These are phyloP conservation scores for Cerrena zonata DNA, from an alignment of 1,284 basidiomycete genomes.

Conservation along the genomic window DNA sequence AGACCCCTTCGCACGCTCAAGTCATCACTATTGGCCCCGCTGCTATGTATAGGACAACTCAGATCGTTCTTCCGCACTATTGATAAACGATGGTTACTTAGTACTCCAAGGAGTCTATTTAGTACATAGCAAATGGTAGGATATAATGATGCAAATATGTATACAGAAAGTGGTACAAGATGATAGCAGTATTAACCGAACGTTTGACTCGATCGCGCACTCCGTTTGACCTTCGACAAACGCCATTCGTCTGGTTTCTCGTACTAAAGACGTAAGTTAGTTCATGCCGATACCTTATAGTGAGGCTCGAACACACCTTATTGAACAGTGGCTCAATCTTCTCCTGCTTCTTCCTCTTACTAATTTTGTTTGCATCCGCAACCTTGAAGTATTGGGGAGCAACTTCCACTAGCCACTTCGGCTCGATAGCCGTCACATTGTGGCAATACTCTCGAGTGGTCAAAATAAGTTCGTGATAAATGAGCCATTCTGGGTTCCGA, in stretches of 20 bases:
- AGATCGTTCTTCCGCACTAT: no score
- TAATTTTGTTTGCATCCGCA: conserved; percentile 92
- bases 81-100: no score
- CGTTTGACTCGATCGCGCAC: conserved; percentile 80
- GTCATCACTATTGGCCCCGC: no score
- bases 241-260: conserved; percentile 90
- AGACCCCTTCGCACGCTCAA: no score
- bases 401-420: conserved; percentile 97
- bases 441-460: conserved; percentile 90
- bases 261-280: conserved; percentile 36
- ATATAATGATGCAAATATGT: not conserved
- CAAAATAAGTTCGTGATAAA: conserved; percentile 73
- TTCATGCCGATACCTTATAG: not conserved
- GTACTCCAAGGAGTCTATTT: no score
- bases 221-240: conserved; percentile 81
- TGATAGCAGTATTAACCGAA: conserved; percentile 48
- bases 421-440: conserved; percentile 93
- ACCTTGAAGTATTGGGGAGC: conserved; percentile 98
- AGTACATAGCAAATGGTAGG: no score
- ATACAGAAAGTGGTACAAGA: not conserved
- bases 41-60: no score
- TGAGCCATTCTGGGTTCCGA: conserved; percentile 75
- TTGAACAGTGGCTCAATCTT: conserved; percentile 92
- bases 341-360: conserved; percentile 93
- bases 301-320: conserved; percentile 39